These are phyloP conservation scores for Cercospora berteroae DNA, from an alignment of 2,329 filamentous ascomycete genomes.

Conservation along the genomic window DNA sequence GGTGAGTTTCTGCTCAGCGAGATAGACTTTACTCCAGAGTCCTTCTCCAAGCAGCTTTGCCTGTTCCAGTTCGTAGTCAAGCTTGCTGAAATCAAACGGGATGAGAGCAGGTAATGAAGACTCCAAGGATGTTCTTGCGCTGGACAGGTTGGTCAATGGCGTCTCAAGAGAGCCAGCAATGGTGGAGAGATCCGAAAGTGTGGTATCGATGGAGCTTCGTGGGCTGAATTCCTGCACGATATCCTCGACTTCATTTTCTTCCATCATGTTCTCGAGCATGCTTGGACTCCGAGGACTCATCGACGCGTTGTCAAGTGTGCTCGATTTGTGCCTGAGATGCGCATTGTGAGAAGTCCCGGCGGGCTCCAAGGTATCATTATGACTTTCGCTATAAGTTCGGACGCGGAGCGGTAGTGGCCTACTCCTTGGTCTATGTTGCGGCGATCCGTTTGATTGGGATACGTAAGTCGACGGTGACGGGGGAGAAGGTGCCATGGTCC, in stretches of 20 bases:
- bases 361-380: constrained; percentile 17
- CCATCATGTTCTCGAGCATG: constrained; percentile 34
- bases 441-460: not conserved
- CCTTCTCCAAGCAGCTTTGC: constrained; percentile 37
- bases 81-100: constrained; percentile 30
- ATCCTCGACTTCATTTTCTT: constrained; percentile 60
- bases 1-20: constrained; percentile 31
- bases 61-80: constrained; percentile 37
- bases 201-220: constrained; percentile 18
- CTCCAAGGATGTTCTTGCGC: constrained; percentile 25
- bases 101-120: constrained; percentile 14
- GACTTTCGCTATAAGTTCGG: constrained; percentile 23
- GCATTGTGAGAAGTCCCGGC: constrained; percentile 13
- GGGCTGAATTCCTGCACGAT: constrained; percentile 32
- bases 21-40: constrained; percentile 40
- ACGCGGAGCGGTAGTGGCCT: constrained; percentile 24
- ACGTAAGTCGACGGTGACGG: not conserved
- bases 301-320: constrained; percentile 13
- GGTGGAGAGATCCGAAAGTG: constrained; percentile 18
- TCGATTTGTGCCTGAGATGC: constrained; percentile 20
- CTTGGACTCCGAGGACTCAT: constrained; percentile 16
- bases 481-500: constrained; percentile 1
- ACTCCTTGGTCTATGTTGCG: constrained; percentile 17
- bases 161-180: constrained; percentile 18
- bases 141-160: constrained; percentile 21